Conservation (phyloP, 2,329 filamentous ascomycete genomes). For the Paramyrothecium sp. region DNA sequence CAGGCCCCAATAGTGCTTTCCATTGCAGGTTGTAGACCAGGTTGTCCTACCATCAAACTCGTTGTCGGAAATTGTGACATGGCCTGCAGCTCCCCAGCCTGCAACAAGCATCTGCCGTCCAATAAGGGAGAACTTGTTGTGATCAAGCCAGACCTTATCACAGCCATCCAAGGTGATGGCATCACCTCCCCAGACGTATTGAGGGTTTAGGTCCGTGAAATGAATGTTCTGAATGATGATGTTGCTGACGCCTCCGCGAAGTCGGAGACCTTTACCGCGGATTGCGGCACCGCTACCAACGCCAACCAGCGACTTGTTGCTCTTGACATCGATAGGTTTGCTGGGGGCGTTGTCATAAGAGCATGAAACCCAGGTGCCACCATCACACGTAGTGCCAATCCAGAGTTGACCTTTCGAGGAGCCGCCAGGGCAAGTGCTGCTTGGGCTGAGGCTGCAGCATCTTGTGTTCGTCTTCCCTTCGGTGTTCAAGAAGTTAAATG, state of each 20-base stretch:
- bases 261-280: conserved; percentile 35
- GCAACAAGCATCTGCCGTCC: conserved; percentile 61
- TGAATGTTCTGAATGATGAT: conserved; percentile 37
- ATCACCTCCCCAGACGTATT: conserved; percentile 36
- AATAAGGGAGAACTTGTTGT: conserved; percentile 52
- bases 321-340: no score
- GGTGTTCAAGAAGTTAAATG: conserved; percentile 52
- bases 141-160: conserved; percentile 34
- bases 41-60: conserved; percentile 54
- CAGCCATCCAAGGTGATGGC: conserved; percentile 28
- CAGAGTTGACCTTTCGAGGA: conserved; percentile 58
- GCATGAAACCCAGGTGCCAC: conserved; percentile 23
- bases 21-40: conserved; percentile 59
- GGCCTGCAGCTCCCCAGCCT: conserved; percentile 49
- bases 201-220: conserved; percentile 23
- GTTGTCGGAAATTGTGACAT: conserved; percentile 59
- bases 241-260: conserved; percentile 28
- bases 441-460: conserved; percentile 61
- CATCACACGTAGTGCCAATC: conserved; percentile 56
- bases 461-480: conserved; percentile 51
- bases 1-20: conserved; percentile 59
- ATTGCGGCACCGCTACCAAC: conserved; percentile 33
- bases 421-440: conserved; percentile 49
- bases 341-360: no score
- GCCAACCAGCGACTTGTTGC: conserved; percentile 34